Evolutionary conservation across 208 protist genomes (phyloP).

Genomic region (Trypanosoma avium): DNA sequence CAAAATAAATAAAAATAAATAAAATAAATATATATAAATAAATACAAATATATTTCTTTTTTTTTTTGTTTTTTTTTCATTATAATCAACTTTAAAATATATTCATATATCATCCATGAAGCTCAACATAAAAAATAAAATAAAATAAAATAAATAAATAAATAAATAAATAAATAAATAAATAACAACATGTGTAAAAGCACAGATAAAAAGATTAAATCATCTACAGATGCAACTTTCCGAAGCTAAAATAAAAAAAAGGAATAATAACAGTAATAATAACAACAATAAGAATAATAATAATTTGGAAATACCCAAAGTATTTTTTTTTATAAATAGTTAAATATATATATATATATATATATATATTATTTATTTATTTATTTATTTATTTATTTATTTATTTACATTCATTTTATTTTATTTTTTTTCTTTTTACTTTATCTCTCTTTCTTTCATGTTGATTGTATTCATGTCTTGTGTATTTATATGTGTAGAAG

Average conservation of each 20-base stretch:
- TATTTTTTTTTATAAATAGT: neutral
- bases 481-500: neutral
- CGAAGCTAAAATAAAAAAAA: too few relatives aligned
- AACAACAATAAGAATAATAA: too few relatives aligned
- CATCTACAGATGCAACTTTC: too few relatives aligned
- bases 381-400: too few relatives aligned
- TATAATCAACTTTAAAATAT: neutral
- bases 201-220: too few relatives aligned
- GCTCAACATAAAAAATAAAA: too few relatives aligned
- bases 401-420: neutral
- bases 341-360: conserved; percentile 16
- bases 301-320: conserved; percentile 17
- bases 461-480: neutral
- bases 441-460: neutral
- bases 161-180: too few relatives aligned
- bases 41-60: neutral
- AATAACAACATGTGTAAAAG: too few relatives aligned
- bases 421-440: neutral
- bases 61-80: conserved; percentile 4
- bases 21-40: conserved; percentile 6
- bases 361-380: too few relatives aligned
- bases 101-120: neutral
- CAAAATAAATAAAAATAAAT: too few relatives aligned
- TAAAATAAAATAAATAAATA: too few relatives aligned
- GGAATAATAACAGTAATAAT: too few relatives aligned